Evolutionary conservation across 495 filamentous ascomycete species (phyloP).

Genomic region (Neurospora sp.): DNA sequence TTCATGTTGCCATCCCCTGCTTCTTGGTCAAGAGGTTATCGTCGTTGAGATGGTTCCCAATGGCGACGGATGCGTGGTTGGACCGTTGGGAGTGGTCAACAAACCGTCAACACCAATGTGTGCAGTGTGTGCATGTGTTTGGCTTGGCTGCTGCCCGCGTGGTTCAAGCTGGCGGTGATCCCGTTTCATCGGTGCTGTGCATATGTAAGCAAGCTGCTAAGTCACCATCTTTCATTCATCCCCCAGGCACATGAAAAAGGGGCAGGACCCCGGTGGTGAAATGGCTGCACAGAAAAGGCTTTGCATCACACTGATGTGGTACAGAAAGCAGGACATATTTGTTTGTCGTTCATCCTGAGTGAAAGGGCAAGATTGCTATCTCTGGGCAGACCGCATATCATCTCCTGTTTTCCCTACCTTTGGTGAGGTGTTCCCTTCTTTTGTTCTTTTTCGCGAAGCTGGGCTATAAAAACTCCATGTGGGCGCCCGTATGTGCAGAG

Average conservation of each 20-base stretch:
- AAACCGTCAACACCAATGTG: neutral
- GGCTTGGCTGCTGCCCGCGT: neutral
- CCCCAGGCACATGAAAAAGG: neutral
- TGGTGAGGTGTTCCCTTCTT: neutral
- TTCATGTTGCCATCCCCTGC: conserved; percentile 1
- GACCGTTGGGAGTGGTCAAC: neutral
- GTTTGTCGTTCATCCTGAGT: neutral
- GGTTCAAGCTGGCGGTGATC: neutral
- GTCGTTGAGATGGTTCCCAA: neutral
- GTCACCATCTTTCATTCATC: neutral
- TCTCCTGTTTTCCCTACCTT: neutral
- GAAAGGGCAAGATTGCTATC: neutral
- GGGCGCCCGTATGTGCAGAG: neutral
- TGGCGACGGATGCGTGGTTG: neutral
- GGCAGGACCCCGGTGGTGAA: neutral
- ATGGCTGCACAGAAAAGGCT: neutral
- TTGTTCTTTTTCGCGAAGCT: neutral
- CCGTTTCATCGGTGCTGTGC: neutral
- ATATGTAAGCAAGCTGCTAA: neutral
- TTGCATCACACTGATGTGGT: neutral
- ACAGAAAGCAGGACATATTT: neutral
- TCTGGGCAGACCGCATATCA: neutral
- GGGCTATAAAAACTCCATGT: neutral
- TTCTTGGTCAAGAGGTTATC: neutral
- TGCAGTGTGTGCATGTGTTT: no score